phyloP scores from a whole-genome alignment of 2,329 filamentous ascomycete genomes.

The Tolypocladium tropicale region DNA sequence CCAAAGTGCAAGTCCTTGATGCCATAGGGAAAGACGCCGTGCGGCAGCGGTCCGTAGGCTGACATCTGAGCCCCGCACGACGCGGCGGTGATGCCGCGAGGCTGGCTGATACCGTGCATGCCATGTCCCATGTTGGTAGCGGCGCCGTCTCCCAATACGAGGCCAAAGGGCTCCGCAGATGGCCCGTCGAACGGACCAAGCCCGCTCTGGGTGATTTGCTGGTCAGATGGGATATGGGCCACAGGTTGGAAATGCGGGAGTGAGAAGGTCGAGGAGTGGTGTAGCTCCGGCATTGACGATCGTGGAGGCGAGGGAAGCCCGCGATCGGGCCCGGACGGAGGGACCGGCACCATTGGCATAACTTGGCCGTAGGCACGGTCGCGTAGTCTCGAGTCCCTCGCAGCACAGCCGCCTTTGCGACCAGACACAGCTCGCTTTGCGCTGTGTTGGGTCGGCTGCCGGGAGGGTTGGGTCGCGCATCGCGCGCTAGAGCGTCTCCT shows the following conservation, averaged over 20 bases:
- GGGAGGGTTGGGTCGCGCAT: conserved; percentile 6
- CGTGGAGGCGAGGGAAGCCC: conserved; percentile 7
- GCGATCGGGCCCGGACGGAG: background rate
- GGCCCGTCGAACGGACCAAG: background rate
- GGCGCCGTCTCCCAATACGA: conserved; percentile 3
- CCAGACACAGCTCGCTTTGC: conserved; percentile 20
- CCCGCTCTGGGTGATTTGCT: background rate
- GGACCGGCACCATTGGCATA: conserved; percentile 3
- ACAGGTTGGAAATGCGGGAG: conserved; percentile 10
- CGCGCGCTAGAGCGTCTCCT: conserved; percentile 11
- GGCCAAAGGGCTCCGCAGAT: conserved; percentile 4
- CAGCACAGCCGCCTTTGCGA: conserved; percentile 21
- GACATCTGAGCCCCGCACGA: background rate
- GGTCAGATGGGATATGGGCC: background rate
- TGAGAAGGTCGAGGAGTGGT: conserved; percentile 11
- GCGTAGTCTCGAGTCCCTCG: conserved; percentile 15
- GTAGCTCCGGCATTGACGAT: conserved; percentile 11
- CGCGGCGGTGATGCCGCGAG: background rate
- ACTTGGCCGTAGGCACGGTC: conserved; percentile 11
- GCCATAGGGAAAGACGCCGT: conserved; percentile 13
- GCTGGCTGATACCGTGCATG: conserved; percentile 2
- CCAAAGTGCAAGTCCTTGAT: conserved; percentile 15
- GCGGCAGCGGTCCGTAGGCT: conserved; percentile 10
- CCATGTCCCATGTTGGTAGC: conserved; percentile 2
- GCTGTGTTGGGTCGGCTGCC: conserved; percentile 13